A percentile compares a stretch with the other conserved stretches of the same genome.
phyloP scores from a whole-genome alignment of 805 yeast species.

The Starmera caribaea region DNA sequence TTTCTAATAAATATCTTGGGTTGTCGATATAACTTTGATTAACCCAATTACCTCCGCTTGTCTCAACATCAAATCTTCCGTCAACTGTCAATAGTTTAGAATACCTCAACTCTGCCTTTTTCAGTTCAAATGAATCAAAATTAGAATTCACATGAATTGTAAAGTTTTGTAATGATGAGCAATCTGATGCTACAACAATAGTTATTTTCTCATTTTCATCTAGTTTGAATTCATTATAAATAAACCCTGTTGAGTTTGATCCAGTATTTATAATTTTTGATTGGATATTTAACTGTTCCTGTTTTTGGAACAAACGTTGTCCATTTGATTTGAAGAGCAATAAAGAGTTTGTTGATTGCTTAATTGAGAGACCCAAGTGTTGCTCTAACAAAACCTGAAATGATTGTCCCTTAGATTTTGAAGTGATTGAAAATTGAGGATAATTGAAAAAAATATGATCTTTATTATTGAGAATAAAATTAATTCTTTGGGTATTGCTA shows the following conservation, averaged over 20 bases:
- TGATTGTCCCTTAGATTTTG: conserved; percentile 18
- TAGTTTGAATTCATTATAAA: conserved; percentile 22
- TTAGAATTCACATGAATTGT: conserved; percentile 12
- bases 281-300: conserved; percentile 2
- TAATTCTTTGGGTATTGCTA: conserved; percentile 11
- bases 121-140: conserved; percentile 8
- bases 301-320: conserved; percentile 18
- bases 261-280: conserved; percentile 11
- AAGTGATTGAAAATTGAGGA: conserved; percentile 34
- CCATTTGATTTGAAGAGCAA: conserved; percentile 21
- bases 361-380: conserved; percentile 24
- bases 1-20: conserved; percentile 39
- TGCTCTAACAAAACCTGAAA: conserved; percentile 37
- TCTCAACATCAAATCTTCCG: conserved; percentile 36
- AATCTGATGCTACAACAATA: conserved; percentile 12
- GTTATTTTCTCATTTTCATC: conserved; percentile 22
- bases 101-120: conserved; percentile 23
- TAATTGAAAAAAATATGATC: conserved; percentile 16
- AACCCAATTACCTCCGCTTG: conserved; percentile 49
- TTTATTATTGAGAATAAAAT: conserved; percentile 22
- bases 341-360: conserved; percentile 14
- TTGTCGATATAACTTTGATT: conserved; percentile 36
- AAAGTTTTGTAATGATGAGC: conserved; percentile 6
- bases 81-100: conserved; percentile 12
- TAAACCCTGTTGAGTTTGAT: conserved; percentile 29